Evolutionary conservation across 495 filamentous ascomycete species (phyloP).

Genomic region (Podospora anserina): DNA sequence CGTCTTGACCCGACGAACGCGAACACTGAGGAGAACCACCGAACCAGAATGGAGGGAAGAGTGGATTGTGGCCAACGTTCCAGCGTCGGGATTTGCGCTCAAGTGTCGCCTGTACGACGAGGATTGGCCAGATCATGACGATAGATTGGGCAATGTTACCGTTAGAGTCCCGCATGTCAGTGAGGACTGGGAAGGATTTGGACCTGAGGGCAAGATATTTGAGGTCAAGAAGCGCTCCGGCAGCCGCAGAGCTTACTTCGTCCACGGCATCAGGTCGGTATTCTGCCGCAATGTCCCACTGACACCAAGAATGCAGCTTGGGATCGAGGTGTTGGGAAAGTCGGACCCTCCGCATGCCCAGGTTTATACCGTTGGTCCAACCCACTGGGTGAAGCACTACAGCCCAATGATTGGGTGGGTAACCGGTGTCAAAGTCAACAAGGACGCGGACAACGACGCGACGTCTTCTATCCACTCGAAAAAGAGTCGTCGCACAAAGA

Average conservation of each 20-base stretch:
- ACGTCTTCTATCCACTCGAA: slow-evolving; percentile 27
- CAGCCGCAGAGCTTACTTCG: slow-evolving; percentile 77
- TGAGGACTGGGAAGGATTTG: slow-evolving; percentile 65
- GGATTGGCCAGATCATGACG: slow-evolving; percentile 81
- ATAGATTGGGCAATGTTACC: slow-evolving; percentile 79
- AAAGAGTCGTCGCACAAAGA: slow-evolving; percentile 51
- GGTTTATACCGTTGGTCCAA: slow-evolving; percentile 73
- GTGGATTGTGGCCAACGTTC: slow-evolving; percentile 86
- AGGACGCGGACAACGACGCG: slow-evolving; percentile 38
- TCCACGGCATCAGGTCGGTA: slow-evolving; percentile 57
- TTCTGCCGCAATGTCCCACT: slow-evolving; percentile 56
- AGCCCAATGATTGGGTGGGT: slow-evolving; percentile 85
- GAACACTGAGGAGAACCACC: slow-evolving; percentile 64
- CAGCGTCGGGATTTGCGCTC: slow-evolving; percentile 69
- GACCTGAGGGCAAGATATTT: slow-evolving; percentile 54
- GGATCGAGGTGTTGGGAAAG: slow-evolving; percentile 69
- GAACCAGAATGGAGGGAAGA: slow-evolving; percentile 79
- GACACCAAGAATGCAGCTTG: slow-evolving; percentile 57
- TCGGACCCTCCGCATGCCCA: slow-evolving; percentile 72
- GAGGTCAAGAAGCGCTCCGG: slow-evolving; percentile 77
- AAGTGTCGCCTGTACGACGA: slow-evolving; percentile 86
- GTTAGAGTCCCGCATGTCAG: slow-evolving; percentile 56
- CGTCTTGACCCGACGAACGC: slow-evolving; percentile 65
- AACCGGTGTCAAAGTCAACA: slow-evolving; percentile 67
- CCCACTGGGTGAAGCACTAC: slow-evolving; percentile 78